Conservation (phyloP, 2,329 filamentous ascomycete genomes). For the Eutypa lata region DNA sequence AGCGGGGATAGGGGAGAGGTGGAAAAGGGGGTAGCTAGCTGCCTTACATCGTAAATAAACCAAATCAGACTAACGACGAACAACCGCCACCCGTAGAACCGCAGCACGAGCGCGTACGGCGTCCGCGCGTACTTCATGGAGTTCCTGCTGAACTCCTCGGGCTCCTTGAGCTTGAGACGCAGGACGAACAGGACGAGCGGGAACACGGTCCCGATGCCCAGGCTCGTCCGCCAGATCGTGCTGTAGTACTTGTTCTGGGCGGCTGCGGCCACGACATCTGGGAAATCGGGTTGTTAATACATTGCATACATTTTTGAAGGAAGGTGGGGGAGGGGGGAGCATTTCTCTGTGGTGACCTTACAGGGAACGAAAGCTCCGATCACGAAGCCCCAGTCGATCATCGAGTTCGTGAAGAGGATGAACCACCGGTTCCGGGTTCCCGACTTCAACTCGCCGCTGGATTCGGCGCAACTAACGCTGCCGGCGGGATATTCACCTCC, state of each 20-base stretch:
- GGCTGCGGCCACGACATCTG: conserved; percentile 51
- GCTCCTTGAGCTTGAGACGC: conserved; percentile 71
- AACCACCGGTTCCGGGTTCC: conserved; percentile 90
- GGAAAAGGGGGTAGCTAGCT: conserved; percentile 15
- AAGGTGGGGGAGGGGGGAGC: no score
- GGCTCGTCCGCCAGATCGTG: conserved; percentile 76
- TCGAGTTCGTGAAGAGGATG: conserved; percentile 83
- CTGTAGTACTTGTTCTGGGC: conserved; percentile 60
- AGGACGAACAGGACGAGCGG: conserved; percentile 69
- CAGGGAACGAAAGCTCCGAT: conserved; percentile 73
- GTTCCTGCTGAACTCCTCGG: conserved; percentile 71
- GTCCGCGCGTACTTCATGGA: conserved; percentile 52
- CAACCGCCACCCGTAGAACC: conserved; percentile 74
- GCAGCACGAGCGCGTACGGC: conserved; percentile 53
- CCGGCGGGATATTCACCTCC: conserved; percentile 81
- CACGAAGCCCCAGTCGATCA: conserved; percentile 83
- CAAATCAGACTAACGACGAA: conserved; percentile 70
- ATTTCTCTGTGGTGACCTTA: conserved; percentile 15
- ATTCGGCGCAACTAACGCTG: conserved; percentile 79
- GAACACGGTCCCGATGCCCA: conserved; percentile 78
- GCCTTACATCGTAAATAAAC: conserved; percentile 73
- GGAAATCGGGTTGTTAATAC: no score
- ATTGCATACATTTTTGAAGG: no score
- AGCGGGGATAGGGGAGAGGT: not conserved
- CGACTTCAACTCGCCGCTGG: conserved; percentile 74